Conservation (phyloP, 345 rosid species). For the Anacardium occidentale region DNA sequence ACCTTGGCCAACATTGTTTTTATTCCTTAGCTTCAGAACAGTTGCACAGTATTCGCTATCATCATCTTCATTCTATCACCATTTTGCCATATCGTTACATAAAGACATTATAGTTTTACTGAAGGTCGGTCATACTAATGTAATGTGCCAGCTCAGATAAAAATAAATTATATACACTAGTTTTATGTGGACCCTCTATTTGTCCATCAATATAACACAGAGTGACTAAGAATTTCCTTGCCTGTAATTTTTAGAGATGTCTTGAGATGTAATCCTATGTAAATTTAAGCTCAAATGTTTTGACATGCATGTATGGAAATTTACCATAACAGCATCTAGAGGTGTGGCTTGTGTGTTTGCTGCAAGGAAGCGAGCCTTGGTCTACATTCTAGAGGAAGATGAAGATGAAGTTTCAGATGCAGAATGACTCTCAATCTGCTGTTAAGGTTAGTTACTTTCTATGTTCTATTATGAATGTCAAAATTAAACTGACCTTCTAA, state of each 20-base stretch:
- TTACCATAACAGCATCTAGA: slow-evolving; percentile 52
- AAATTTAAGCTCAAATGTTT: neutral
- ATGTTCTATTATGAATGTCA: neutral
- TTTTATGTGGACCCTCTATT: no score
- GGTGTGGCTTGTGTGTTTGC: slow-evolving; percentile 75
- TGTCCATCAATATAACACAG: no score
- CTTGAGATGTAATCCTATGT: no score
- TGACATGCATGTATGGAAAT: neutral
- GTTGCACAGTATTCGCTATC: no score
- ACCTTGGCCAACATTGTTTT: no score
- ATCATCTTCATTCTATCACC: neutral
- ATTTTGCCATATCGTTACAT: neutral
- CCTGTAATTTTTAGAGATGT: no score
- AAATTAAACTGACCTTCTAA: no score
- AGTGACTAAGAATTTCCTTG: no score
- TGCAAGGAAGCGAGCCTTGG: slow-evolving; percentile 66
- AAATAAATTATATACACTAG: no score
- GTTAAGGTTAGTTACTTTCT: neutral
- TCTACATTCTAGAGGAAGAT: slow-evolving; percentile 69
- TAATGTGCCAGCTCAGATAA: no score
- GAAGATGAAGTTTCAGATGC: slow-evolving; percentile 61
- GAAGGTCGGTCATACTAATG: no score
- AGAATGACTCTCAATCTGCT: slow-evolving; percentile 20
- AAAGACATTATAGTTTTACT: neutral
- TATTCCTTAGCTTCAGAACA: no score